Evolutionary conservation across 495 filamentous ascomycete genomes (phyloP), one percentile per base, ranked within the genome.

Genomic region (Emericellopsis terricola): DNA sequence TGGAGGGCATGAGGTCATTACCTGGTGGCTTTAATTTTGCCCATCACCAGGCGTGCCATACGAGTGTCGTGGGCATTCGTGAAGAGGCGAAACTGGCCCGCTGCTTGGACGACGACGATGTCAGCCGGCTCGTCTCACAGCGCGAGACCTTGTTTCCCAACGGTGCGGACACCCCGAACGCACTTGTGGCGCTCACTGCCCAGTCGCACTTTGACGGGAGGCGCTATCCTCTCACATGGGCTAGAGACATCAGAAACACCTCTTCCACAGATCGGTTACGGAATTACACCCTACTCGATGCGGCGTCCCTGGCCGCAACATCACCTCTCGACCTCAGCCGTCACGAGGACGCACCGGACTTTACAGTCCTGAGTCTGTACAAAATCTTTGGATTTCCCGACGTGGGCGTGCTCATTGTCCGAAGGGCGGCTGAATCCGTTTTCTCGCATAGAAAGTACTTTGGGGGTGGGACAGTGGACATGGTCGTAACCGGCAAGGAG

Each of bases 351-450:
- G 77, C 80, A 1, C 83, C 87, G 0, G 87, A 96, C 44, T 94
- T 93, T 41, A 82, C 76, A 3, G 82, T 80, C 0, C 48, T 94
- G 15, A 92, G 83, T 58, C 84, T 96, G 44, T 91, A 93, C 53
- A 96, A 96, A 53, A 89, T 96, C 15, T 96, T 94, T 50, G 87
- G 87, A 3, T 94, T 94, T 44, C 87, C 87, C 0, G 82, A 96
- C 46, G 56, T 96, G 0, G 87, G 87, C 5, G 87, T 76, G 3
- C 57, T 96, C 49, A 78, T 96, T 34, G 76, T 94, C 7, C 68
- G 78, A 28, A 82, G 83, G 39, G 62, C 62, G 21, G 65, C 77
- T n/a, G 71, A 63, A 1, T 46, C 56, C 15, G 57, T 78, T 1
- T 70, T 94, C 28, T 51, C 57, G 26, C 57, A 62, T 16, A 69